These are phyloP conservation scores for Leccinum boreale DNA, from an alignment of 768 basidiomycete species.

Conservation along the genomic window DNA sequence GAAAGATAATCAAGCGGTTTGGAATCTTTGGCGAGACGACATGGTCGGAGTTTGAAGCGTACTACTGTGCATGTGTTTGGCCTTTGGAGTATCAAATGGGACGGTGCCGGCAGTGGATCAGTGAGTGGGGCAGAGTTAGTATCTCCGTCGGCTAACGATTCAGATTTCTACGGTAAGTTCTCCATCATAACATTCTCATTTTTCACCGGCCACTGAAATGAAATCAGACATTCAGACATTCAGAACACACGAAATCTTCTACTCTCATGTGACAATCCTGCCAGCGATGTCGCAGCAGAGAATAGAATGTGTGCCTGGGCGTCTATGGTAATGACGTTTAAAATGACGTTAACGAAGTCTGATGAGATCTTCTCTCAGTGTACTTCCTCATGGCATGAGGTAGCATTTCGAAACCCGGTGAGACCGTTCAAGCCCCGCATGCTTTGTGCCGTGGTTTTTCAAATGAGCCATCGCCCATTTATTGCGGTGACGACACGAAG, in stretches of 20 bases:
- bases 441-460: neutral
- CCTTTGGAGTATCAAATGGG: no score
- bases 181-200: neutral
- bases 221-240: neutral
- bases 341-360: neutral
- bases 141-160: neutral
- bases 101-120: no score
- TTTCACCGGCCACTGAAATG: neutral
- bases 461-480: neutral
- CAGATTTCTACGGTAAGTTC: neutral
- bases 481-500: slow-evolving; percentile 4
- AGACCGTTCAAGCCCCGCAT: slow-evolving; percentile 1
- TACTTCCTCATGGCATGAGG: neutral
- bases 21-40: neutral
- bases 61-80: slow-evolving; percentile 16
- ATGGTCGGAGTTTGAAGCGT: slow-evolving; percentile 25
- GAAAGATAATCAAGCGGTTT: slow-evolving; percentile 1
- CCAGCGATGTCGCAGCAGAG: no score
- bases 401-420: neutral
- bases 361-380: neutral
- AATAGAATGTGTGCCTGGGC: neutral
- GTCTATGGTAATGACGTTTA: neutral
- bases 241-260: neutral
- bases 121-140: no score
- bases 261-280: no score